Evolutionary conservation across 805 yeast species (phyloP).

Genomic region (Saturnispora galanensis): DNA sequence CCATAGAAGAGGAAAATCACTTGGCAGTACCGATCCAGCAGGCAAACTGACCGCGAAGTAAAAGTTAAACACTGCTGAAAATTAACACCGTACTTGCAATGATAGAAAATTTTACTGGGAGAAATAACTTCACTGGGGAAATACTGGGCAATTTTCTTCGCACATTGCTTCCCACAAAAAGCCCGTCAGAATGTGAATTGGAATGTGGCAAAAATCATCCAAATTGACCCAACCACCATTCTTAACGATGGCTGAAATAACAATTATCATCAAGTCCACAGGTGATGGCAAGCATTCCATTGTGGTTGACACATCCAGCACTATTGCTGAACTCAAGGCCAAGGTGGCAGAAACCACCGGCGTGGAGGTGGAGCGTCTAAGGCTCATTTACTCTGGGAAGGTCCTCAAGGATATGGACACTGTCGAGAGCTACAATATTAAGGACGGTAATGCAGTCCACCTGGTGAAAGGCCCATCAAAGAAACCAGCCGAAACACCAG

Average conservation of each 20-base stretch:
- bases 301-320: slow-evolving; percentile 38
- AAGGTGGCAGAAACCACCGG: slow-evolving; percentile 50
- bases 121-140: too few relatives aligned
- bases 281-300: slow-evolving; percentile 77
- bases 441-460: slow-evolving; percentile 81
- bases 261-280: slow-evolving; percentile 28
- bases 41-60: too few relatives aligned
- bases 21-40: too few relatives aligned
- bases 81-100: too few relatives aligned
- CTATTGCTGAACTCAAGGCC: slow-evolving; percentile 62
- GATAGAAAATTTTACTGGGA: too few relatives aligned
- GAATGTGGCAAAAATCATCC: too few relatives aligned
- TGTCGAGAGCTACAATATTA: slow-evolving; percentile 66
- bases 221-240: background rate
- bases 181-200: too few relatives aligned
- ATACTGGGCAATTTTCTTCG: too few relatives aligned
- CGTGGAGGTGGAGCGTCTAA: slow-evolving; percentile 68
- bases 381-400: slow-evolving; percentile 88
- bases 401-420: slow-evolving; percentile 81
- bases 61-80: too few relatives aligned
- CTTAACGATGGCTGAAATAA: slow-evolving; percentile 14
- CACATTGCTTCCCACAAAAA: too few relatives aligned
- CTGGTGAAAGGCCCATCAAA: slow-evolving; percentile 70
- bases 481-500: slow-evolving; percentile 14
- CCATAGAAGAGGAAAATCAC: slow-evolving; percentile 2